phyloP scores from a whole-genome alignment of 2,329 filamentous ascomycete species.

The Exserohilum turcica region DNA sequence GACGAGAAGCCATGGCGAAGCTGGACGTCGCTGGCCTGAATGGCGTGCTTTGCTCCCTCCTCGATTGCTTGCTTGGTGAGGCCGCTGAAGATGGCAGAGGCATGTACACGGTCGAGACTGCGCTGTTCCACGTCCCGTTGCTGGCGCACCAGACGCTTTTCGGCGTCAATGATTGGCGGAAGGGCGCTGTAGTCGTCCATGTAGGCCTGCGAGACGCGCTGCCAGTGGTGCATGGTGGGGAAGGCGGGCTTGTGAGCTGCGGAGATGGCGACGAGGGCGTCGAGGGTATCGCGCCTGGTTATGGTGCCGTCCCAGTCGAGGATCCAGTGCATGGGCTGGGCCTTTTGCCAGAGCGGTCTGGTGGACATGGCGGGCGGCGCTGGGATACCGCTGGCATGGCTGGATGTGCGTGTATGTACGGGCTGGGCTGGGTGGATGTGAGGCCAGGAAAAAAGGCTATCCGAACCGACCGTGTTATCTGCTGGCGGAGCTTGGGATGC shows the following conservation, averaged over 20 bases:
- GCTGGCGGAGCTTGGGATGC: constrained; percentile 11
- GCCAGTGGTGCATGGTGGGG: constrained; percentile 42
- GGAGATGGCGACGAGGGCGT: constrained; percentile 49
- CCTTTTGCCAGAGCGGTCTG: not conserved
- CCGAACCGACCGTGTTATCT: constrained; percentile 8
- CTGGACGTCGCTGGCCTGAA: constrained; percentile 39
- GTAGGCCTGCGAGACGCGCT: constrained; percentile 48
- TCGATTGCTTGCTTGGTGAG: constrained; percentile 42
- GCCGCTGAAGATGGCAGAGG: constrained; percentile 48
- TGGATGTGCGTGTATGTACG: too few species aligned
- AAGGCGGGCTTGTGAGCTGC: constrained; percentile 31
- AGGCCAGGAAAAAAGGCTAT: constrained; percentile 7
- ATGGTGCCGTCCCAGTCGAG: constrained; percentile 58
- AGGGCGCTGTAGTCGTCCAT: constrained; percentile 45
- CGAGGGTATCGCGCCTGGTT: constrained; percentile 52
- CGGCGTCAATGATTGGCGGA: constrained; percentile 41
- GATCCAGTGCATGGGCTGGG: constrained; percentile 42
- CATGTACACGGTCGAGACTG: constrained; percentile 50
- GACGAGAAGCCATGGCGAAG: constrained; percentile 46
- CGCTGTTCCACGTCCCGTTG: constrained; percentile 48
- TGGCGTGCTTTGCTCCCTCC: constrained; percentile 28
- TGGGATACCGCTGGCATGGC: too few species aligned
- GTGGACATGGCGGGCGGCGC: constrained; percentile 27
- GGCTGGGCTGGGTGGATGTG: not conserved
- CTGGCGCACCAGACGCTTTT: constrained; percentile 46